Percentiles rank a stretch among this genome's conserved stretches.
phyloP scores from a whole-genome alignment of 768 basidiomycete species.

The Podaxis pistillaris region DNA sequence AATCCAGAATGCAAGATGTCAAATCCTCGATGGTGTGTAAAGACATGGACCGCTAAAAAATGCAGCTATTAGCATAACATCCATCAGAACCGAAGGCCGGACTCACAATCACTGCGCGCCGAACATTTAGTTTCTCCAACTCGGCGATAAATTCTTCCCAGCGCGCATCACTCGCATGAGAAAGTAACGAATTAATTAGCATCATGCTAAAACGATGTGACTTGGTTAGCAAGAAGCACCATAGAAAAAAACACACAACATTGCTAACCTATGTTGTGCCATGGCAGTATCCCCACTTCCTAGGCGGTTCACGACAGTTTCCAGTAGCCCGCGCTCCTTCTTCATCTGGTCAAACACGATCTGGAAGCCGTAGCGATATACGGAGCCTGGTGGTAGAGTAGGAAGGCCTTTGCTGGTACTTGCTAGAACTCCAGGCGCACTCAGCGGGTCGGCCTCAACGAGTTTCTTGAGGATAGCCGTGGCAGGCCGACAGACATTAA shows the following conservation, averaged over 20 bases:
- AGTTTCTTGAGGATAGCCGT: slow-evolving; percentile 88
- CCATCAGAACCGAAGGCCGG: not conserved
- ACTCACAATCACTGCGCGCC: slow-evolving; percentile 80
- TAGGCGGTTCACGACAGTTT: slow-evolving; percentile 78
- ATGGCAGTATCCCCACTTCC: slow-evolving; percentile 83
- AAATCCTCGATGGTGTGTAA: slow-evolving; percentile 79
- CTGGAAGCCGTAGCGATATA: slow-evolving; percentile 82
- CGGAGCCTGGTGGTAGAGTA: slow-evolving; percentile 58
- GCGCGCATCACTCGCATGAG: slow-evolving; percentile 71
- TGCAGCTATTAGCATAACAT: not conserved
- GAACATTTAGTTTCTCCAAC: slow-evolving; percentile 72
- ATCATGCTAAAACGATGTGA: slow-evolving; percentile 59
- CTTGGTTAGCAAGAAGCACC: slow-evolving; percentile 8
- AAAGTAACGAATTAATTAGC: slow-evolving; percentile 83
- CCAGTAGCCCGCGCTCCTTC: slow-evolving; percentile 65
- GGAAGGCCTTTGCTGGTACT: slow-evolving; percentile 62
- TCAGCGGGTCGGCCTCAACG: slow-evolving; percentile 81
- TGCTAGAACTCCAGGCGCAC: slow-evolving; percentile 56
- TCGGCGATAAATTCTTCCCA: slow-evolving; percentile 81
- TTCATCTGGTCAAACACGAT: slow-evolving; percentile 83
- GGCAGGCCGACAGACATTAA: slow-evolving; percentile 91
- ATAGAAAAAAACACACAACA: not conserved
- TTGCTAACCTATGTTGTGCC: slow-evolving; percentile 70
- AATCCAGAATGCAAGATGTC: slow-evolving; percentile 81
- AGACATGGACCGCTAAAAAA: slow-evolving; percentile 72